These are phyloP conservation scores for Aspergillus biplanus DNA, from an alignment of 495 filamentous ascomycete genomes.

Conservation along the genomic window DNA sequence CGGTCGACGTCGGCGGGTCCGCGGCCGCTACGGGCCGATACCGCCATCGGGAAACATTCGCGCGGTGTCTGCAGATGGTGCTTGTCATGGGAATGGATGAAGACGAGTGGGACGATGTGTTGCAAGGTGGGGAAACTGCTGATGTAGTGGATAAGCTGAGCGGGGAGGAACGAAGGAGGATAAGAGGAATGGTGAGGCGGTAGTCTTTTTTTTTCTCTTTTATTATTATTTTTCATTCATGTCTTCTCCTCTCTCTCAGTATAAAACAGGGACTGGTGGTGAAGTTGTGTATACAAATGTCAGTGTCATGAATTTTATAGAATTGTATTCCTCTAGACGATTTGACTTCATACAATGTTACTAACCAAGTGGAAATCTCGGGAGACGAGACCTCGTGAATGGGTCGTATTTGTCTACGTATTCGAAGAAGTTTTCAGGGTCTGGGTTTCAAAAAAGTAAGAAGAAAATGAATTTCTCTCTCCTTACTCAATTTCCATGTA, in stretches of 20 bases:
- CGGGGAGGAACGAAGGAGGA: slow-evolving; percentile 63
- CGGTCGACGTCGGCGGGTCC: slow-evolving; percentile 65
- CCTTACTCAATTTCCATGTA: neutral
- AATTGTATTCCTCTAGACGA: too few species aligned
- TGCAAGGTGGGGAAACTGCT: slow-evolving; percentile 43
- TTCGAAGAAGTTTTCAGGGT: neutral
- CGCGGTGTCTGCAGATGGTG: slow-evolving; percentile 78
- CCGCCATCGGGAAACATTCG: slow-evolving; percentile 78
- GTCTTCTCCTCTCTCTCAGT: neutral
- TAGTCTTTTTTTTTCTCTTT: slow-evolving; percentile 5
- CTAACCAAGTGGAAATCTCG: too few species aligned
- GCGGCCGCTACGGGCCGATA: slow-evolving; percentile 55
- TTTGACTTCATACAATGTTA: too few species aligned
- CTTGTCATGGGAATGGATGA: slow-evolving; percentile 96
- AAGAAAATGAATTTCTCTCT: neutral
- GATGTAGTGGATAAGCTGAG: slow-evolving; percentile 55
- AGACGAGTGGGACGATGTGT: slow-evolving; percentile 89
- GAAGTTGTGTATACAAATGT: too few species aligned
- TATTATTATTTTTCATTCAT: slow-evolving; percentile 2
- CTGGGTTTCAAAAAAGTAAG: neutral
- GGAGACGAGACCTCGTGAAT: too few species aligned
- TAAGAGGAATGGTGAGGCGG: slow-evolving; percentile 60
- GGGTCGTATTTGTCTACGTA: too few species aligned
- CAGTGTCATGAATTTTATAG: too few species aligned
- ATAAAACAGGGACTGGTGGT: too few species aligned